phyloP scores from a whole-genome alignment of 805 yeast genomes.

The Saturnispora dispora region DNA sequence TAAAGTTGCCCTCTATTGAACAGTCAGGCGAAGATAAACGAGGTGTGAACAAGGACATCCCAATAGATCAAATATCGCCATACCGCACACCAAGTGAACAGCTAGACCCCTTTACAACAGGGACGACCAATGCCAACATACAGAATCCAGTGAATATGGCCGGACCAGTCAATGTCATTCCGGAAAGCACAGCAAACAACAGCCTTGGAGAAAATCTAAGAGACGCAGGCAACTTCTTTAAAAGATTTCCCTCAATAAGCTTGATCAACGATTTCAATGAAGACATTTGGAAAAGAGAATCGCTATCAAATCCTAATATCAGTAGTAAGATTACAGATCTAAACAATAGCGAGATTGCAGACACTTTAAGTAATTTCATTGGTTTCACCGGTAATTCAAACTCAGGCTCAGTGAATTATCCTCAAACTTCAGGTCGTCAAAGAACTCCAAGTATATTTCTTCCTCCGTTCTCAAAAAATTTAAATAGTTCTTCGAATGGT shows the following conservation, averaged over 20 bases:
- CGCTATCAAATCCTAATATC: neutral
- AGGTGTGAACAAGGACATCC: neutral
- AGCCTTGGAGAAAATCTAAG: conserved; percentile 17
- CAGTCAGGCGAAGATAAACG: neutral
- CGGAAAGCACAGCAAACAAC: conserved; percentile 13
- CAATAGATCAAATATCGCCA: conserved; percentile 20
- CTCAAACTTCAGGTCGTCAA: conserved; percentile 1
- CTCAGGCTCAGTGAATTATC: neutral
- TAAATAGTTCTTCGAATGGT: neutral
- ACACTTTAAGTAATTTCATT: neutral
- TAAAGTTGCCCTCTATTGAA: neutral
- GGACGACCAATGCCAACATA: conserved; percentile 11
- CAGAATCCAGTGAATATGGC: neutral
- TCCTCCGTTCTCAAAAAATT: neutral
- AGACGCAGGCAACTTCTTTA: conserved; percentile 21
- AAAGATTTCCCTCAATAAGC: conserved; percentile 25
- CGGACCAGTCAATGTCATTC: conserved; percentile 14
- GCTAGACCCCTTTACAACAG: conserved; percentile 35
- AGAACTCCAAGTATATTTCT: conserved; percentile 8
- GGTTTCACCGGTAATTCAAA: neutral
- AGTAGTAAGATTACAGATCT: neutral
- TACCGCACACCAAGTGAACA: conserved; percentile 41
- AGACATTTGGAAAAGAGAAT: conserved; percentile 6
- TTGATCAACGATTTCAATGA: conserved; percentile 21
- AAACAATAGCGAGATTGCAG: neutral